Evolutionary conservation across 208 protist species (phyloP).

Genomic region (Trypanosomatidae sp.): DNA sequence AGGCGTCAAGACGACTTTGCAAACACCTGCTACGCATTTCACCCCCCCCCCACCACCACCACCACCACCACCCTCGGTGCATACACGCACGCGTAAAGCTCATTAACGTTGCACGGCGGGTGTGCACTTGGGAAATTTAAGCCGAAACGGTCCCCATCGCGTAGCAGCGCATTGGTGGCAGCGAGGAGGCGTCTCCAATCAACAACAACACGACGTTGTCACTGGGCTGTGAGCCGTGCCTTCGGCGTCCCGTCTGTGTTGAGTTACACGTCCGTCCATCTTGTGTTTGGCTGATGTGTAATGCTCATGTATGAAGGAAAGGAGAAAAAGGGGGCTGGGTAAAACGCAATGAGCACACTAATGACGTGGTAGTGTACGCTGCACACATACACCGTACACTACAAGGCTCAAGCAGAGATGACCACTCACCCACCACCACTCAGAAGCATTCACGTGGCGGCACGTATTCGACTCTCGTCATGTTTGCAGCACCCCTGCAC

Average conservation of each 20-base stretch:
- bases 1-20: not conserved
- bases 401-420: not conserved
- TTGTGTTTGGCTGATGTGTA: not conserved
- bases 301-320: not conserved
- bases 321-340: not conserved
- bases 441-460: not conserved
- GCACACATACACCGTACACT: not conserved
- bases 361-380: not conserved
- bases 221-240: not conserved
- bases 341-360: not conserved
- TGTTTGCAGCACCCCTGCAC: not conserved
- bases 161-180: not conserved
- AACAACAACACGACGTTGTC: not conserved
- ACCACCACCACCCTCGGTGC: not conserved
- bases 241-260: not conserved
- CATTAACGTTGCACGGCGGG: not conserved
- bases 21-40: not conserved
- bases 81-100: not conserved
- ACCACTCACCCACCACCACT: not conserved
- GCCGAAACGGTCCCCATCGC: not conserved
- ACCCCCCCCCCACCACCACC: not conserved
- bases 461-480: not conserved
- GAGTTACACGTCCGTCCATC: not conserved
- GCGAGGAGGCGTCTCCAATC: not conserved
- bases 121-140: not conserved